A percentile compares a stretch with the other conserved stretches of the same genome.
These are phyloP conservation scores for Xylariaceae sp. DNA, from an alignment of 2,329 filamentous ascomycete genomes.

Conservation along the genomic window DNA sequence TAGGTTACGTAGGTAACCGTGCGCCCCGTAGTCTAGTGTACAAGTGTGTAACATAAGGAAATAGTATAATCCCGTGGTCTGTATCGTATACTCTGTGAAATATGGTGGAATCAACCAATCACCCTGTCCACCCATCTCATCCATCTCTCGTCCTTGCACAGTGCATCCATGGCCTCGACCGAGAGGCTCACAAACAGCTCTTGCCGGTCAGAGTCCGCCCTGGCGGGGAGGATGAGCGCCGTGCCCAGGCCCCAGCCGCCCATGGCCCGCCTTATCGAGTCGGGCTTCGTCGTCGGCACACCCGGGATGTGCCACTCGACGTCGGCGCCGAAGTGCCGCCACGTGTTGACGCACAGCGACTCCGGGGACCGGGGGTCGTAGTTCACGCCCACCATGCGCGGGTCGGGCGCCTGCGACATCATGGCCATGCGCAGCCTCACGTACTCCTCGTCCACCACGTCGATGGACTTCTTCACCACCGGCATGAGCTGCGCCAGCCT, in stretches of 20 bases:
- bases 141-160: conserved; percentile 30
- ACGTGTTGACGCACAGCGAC: conserved; percentile 40
- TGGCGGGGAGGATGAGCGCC: conserved; percentile 30
- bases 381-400: conserved; percentile 35
- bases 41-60: too few relatives aligned
- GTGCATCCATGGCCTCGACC: conserved; percentile 27
- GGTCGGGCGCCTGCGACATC: conserved; percentile 34
- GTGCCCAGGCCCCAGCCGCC: conserved; percentile 30
- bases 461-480: conserved; percentile 30
- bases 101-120: conserved; percentile 31
- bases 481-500: conserved; percentile 29
- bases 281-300: conserved; percentile 33
- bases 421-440: conserved; percentile 34
- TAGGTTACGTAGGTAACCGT: too few relatives aligned
- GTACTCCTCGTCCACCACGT: conserved; percentile 37
- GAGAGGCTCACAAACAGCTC: conserved; percentile 31
- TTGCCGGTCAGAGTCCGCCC: conserved; percentile 23
- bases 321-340: conserved; percentile 40
- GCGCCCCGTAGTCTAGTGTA: too few relatives aligned
- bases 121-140: conserved; percentile 30
- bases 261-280: conserved; percentile 30
- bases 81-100: too few relatives aligned
- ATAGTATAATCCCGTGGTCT: too few relatives aligned
- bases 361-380: conserved; percentile 37
- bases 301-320: conserved; percentile 34